Conservation (phyloP, 2,329 filamentous ascomycete genomes). For the Leptographium procerum region DNA sequence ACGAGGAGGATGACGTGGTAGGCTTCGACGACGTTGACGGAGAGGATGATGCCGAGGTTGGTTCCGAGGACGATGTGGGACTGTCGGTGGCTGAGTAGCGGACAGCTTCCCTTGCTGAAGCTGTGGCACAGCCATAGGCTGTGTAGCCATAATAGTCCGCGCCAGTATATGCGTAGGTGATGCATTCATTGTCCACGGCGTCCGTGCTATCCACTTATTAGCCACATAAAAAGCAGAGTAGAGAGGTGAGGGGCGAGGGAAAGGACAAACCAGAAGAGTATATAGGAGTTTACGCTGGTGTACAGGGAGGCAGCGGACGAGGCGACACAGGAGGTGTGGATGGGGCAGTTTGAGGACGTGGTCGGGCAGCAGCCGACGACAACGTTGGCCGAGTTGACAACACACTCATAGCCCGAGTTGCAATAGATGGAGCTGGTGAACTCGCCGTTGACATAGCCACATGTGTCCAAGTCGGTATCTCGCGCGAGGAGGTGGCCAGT, state of each 20-base stretch:
- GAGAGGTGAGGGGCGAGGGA: neutral
- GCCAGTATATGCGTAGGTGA: constrained; percentile 20
- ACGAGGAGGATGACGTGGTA: neutral
- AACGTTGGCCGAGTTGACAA: constrained; percentile 17
- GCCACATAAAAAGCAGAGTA: neutral
- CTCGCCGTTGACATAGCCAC: neutral
- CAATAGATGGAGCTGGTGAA: constrained; percentile 18
- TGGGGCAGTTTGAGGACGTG: constrained; percentile 11
- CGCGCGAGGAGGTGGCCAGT: neutral
- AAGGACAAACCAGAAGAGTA: constrained; percentile 20
- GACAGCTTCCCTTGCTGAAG: constrained; percentile 13
- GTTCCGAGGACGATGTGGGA: neutral
- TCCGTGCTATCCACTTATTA: constrained; percentile 11
- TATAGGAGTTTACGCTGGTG: constrained; percentile 16
- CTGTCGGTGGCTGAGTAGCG: constrained; percentile 11
- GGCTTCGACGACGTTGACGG: neutral
- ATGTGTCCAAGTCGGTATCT: neutral
- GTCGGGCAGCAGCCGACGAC: constrained; percentile 22
- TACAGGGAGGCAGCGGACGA: constrained; percentile 13
- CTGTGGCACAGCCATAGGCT: constrained; percentile 19
- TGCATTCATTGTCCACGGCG: constrained; percentile 16
- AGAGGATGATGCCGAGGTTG: neutral
- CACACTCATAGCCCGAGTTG: constrained; percentile 15
- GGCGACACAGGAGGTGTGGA: constrained; percentile 19
- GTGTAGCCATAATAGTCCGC: constrained; percentile 16